A percentile compares a stretch with the other conserved stretches of the same genome.
Conservation (phyloP, 169 alveolate species). For the Pseudocohnilembus persalinus region DNA sequence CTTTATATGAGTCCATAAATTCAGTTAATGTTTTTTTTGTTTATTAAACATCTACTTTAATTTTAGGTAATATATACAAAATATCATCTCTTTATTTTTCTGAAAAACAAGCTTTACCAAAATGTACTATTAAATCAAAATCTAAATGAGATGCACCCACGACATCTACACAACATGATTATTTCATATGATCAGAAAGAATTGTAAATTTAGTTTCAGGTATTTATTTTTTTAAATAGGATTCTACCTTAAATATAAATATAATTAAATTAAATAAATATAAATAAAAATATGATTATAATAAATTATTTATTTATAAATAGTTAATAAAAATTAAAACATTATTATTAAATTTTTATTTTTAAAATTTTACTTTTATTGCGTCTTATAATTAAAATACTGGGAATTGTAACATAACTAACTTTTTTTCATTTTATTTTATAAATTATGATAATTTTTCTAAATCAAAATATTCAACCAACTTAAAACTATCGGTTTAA, state of each 20-base stretch:
- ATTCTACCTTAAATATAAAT: neutral
- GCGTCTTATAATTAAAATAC: neutral
- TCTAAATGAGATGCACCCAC: conserved; percentile 33
- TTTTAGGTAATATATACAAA: conserved; percentile 27
- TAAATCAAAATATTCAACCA: neutral
- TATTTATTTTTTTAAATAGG: too few species aligned
- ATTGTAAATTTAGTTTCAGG: neutral
- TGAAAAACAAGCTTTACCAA: conserved; percentile 42
- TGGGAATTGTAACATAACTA: neutral
- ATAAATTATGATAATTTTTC: too few species aligned
- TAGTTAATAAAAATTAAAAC: too few species aligned
- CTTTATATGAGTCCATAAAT: neutral
- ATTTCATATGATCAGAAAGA: neutral
- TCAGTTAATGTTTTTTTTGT: neutral
- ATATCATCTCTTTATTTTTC: conserved; percentile 2
- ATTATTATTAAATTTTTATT: too few species aligned
- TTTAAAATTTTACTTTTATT: neutral
- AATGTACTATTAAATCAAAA: conserved; percentile 34
- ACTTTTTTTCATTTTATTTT: too few species aligned
- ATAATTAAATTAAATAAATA: too few species aligned
- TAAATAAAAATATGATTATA: too few species aligned
- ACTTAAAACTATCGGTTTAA: neutral
- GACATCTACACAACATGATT: conserved; percentile 39
- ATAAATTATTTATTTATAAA: too few species aligned
- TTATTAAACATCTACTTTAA: conserved; percentile 1